A percentile compares a stretch with the other conserved stretches of the same genome.
These are phyloP conservation scores for Parachaetomium inaequale DNA, from an alignment of 495 filamentous ascomycete genomes.

Conservation along the genomic window DNA sequence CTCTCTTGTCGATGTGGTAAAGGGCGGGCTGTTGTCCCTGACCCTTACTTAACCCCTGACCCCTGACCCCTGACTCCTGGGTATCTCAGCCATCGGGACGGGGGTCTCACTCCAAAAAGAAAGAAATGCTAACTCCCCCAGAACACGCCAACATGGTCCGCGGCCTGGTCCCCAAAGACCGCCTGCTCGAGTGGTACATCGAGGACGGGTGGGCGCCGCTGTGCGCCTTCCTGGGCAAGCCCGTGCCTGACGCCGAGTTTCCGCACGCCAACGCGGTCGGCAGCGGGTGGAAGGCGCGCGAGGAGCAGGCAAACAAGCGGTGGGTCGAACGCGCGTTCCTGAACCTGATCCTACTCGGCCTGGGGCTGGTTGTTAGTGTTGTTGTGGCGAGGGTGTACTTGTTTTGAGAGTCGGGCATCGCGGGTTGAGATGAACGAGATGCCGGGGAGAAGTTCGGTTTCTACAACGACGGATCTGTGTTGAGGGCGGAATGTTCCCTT, in stretches of 20 bases:
- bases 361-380: conserved; percentile 2
- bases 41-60: no score
- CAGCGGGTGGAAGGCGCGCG: conserved; percentile 27
- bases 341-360: conserved; percentile 20
- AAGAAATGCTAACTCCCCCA: neutral
- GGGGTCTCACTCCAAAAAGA: neutral
- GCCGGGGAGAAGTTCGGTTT: no score
- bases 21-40: no score
- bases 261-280: conserved; percentile 35
- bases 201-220: conserved; percentile 51
- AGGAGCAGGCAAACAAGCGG: conserved; percentile 30
- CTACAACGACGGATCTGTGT: no score
- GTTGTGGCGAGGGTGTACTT: neutral
- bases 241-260: conserved; percentile 41
- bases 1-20: no score
- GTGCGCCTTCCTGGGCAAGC: conserved; percentile 46
- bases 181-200: conserved; percentile 46
- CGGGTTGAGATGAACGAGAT: neutral
- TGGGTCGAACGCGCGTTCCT: conserved; percentile 31
- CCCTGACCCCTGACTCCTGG: neutral
- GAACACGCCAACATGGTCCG: conserved; percentile 33
- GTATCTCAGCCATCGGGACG: no score
- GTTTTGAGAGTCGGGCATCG: neutral
- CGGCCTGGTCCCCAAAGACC: conserved; percentile 40
- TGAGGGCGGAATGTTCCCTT: no score